Evolutionary conservation across 257 asterid genomes (phyloP), one percentile per base, ranked within the genome.

Genomic region (Capsicum pubescens): DNA sequence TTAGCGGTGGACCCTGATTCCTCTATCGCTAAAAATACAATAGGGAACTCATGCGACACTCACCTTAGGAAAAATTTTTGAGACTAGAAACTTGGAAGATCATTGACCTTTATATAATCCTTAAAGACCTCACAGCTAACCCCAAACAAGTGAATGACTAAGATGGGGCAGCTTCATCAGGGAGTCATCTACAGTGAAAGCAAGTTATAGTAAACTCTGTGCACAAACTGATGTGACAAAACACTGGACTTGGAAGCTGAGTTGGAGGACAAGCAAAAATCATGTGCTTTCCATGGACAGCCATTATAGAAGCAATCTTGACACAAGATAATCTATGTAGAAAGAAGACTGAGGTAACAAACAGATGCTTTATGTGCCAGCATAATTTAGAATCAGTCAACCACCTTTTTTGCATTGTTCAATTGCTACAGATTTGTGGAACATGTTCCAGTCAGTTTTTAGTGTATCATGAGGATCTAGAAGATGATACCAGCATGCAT

Each of bases 401-500:
- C 6, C 19, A 14, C 70, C 32, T 64, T 64, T 64, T 64, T 26
- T 64, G 70, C 42, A 64, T 64, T 11, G 70, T 64, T 26, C 71
- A 26, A 12, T 12, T 64, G 46, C 71, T 12, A 64, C 71, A 64
- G 44, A 32, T 64, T 63, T 64, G 71, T 26, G 71, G 46, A 64
- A 64, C 71, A 64, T 64, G 44, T 64, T 64, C 71, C 71, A 11
- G 71, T 32, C 46, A 64, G 71, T 64, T 32, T 63, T 64, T 32
- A 44, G 71, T 64, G 46, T 12, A 64, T 64, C 71, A 32, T 9
- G 71, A 64, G n/a, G 7, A 64, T 64, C 46, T 64, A 11, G 16
- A 9, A 64, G 71, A 32, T 32, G 46, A 6, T 12, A 64, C 8
- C 71, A 64, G 15, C 46, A 64, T 64, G 46, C n/a, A 64, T 64